Base-by-base conservation (phyloP, 2,329 filamentous ascomycete genomes). In the Diaporthe aspalathi region DNA sequence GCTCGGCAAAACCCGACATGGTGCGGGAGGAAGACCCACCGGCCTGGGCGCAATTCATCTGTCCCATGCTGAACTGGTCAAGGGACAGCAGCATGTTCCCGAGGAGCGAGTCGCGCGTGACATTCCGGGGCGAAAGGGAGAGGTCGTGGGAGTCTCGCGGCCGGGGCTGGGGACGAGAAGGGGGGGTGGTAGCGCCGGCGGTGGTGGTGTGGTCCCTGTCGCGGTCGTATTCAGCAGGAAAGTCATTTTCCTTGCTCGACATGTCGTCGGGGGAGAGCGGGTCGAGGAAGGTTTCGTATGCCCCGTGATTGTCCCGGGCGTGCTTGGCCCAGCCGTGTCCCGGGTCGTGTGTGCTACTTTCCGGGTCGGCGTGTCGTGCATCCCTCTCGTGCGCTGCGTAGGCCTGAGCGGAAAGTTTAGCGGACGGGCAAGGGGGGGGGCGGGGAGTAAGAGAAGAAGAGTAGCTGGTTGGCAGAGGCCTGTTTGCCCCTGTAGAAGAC, bases 41-140 rank as follows among this genome's bases (percentile, higher is more conserved):
- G 20, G 22, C 43, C 52, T 66, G 75, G 11, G 78, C 75, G 7
- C 79, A 78, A 72, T 77, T 77, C 56, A 82, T 78, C 75, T 87
- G 84, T 54, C 81, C 85, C 76, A 89, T 86, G 50, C 89, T 91
- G 78, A 95, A 90, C 81, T 95, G 93, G 82, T 97, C 95, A 74
- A 99, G 91, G 50, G 95, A 97, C 75, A 96, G 86, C 73, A 98
- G 90, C 92, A 99, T 96, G 81, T 98, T 97, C 81, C 96, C 93
- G 72, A 99, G 94, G 75, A 99, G 91, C 45, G 95, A 98, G 79
- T 97, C 94, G 76, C 95, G 91, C 50, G 93, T 94, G 74, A 93
- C 90, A 79, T 93, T 90, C 73, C 91, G 87, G 62, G 92, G 90
- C 65, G 91, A 91, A 77, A 97, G 87, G 71, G 93, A 95, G 73